Base-by-base conservation (phyloP, 495 filamentous ascomycete species). In the Penicillium crystallinum region DNA sequence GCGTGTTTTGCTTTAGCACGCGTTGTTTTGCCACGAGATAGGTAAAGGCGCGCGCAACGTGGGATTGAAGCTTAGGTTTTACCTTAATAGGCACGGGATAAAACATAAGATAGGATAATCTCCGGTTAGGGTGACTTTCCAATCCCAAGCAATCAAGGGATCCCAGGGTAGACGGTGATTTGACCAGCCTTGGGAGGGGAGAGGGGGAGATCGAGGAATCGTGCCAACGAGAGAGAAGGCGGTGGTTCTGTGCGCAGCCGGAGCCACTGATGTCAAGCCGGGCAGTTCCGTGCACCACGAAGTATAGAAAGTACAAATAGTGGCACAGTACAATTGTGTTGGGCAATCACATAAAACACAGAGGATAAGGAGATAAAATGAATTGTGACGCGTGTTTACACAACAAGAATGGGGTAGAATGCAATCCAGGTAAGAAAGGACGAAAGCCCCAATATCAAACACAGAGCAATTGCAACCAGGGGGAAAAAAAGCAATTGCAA, bases 211-310 rank as follows among this genome's bases (percentile, higher is more conserved):
- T 47, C 31, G 52, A 59, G 53, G 38, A 40, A 57, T 27, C 58
- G 52, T 62, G 58, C 65, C 68, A 71, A 66, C 64, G 56, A 64
- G 51, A 48, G 56, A 53, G 52, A 58, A 53, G 51, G 56, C 40
- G 46, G 46, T 48, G 46, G 52, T 39, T 57, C 55, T 56, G 47
- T 58, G 52, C 55, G 61, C 58, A 51, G 57, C 53, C 48, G 64
- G 57, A 56, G 65, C 59, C 63, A 54, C 67, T 67, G 63, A 70
- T 69, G 66, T 67, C 64, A 67, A 52, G 56, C 45, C 61, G 57
- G 61, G 45, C 62, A 62, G 61, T 62, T 57, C 66, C 62, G 58
- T 41, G 48, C 57, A 38, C 31, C 46, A 55, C 40, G 33, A 46
- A 34, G 39, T 29, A 46, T 25, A 36, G 35, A 48, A 37, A 50